phyloP scores from a whole-genome alignment of 345 rosid genomes.

The Syzygium oleosum region DNA sequence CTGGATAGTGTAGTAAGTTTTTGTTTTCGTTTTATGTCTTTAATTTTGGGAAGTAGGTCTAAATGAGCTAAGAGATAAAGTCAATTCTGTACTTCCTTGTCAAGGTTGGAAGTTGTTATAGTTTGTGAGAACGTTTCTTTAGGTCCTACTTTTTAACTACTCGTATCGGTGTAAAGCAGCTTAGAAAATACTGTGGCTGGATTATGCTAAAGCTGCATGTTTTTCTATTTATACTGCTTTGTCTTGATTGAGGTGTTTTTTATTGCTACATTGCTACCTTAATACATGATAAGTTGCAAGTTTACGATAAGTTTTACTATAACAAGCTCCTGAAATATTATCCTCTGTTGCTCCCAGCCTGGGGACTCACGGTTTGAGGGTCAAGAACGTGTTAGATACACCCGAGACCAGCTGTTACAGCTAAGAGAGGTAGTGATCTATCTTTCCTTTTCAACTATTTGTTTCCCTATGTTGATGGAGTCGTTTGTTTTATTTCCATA shows the following conservation, averaged over 20 bases:
- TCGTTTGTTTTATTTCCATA: background rate
- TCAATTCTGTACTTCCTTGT: background rate
- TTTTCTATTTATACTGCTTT: background rate
- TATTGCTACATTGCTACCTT: background rate
- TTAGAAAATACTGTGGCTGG: background rate
- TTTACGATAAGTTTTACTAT: background rate
- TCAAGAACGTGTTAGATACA: constrained; percentile 49
- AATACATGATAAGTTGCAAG: background rate
- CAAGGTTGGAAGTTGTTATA: background rate
- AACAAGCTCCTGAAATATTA: background rate
- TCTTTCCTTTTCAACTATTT: background rate
- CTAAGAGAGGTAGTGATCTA: constrained; percentile 45
- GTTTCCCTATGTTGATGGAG: background rate
- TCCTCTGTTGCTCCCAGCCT: constrained; percentile 6
- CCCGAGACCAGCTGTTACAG: constrained; percentile 62
- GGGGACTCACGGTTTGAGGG: constrained; percentile 45
- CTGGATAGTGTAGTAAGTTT: background rate
- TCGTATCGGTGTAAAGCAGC: background rate
- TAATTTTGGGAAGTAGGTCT: background rate
- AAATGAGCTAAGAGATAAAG: background rate
- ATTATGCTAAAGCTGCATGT: background rate
- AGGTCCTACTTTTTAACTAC: background rate
- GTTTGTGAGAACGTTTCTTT: background rate
- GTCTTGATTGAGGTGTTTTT: background rate
- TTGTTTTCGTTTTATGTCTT: background rate